Evolutionary conservation across 2,329 filamentous ascomycete genomes (phyloP).

Genomic region (Cytospora piceicola): DNA sequence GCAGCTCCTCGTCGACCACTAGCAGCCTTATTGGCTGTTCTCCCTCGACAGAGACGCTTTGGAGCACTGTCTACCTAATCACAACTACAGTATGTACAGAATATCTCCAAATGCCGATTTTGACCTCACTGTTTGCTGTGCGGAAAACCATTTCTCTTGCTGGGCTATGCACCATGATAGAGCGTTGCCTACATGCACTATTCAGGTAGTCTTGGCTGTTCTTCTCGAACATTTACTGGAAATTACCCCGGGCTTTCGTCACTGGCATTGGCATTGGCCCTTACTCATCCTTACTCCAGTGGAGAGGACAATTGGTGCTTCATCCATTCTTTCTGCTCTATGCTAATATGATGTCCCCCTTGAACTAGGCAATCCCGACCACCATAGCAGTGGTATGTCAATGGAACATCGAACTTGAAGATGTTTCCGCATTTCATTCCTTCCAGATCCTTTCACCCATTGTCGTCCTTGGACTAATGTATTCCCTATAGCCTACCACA

Average conservation of each 20-base stretch:
- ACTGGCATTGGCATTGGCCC: background rate
- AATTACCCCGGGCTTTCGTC: background rate
- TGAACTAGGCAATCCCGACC: conserved; percentile 6
- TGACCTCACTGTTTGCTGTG: background rate
- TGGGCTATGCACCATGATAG: background rate
- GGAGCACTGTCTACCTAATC: conserved; percentile 5
- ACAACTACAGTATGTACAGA: conserved; percentile 14
- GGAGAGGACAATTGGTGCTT: too few species aligned
- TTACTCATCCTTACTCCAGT: background rate
- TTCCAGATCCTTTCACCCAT: background rate
- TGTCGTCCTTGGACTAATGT: background rate
- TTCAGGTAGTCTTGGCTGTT: background rate
- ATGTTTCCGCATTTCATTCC: background rate
- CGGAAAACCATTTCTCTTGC: background rate
- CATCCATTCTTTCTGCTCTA: background rate
- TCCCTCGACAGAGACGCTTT: conserved; percentile 4
- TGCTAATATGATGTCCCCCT: background rate
- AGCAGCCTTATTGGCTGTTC: conserved; percentile 12
- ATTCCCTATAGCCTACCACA: background rate
- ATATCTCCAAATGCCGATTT: background rate
- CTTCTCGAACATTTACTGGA: background rate
- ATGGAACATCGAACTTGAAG: background rate
- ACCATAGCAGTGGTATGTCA: background rate
- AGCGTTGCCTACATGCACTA: too few species aligned
- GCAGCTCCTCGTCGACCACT: background rate